Evolutionary conservation across 148 eudicot genomes (phyloP), one percentile per base, ranked within the genome.

Genomic region (Silene latifolia): DNA sequence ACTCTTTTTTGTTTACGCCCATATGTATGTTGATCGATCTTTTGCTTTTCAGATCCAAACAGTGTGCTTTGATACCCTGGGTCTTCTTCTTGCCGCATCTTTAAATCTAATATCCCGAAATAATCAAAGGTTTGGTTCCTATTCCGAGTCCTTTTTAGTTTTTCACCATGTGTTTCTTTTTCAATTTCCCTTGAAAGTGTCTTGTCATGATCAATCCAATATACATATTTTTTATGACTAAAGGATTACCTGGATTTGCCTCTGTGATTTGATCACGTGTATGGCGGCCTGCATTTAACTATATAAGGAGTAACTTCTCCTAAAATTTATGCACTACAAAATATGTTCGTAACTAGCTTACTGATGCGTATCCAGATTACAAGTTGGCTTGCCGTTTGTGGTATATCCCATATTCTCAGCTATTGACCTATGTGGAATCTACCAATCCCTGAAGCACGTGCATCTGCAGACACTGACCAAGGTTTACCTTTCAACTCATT

Each of bases 381-480:
- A 86, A 81, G 88, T 88, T 83, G 91, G 85, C 81, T 86, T 94
- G 82, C 93, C 96, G 17, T 92, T 91, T 81, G 77, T 88, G 48
- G 85, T 92, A 57, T 94, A 92, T 73, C 98, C 96, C 56, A 73
- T 94, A 80, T 90, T 94, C 87, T 84, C 94, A 12, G 89, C 86
- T 35, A 58, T 92, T 77, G 98, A 94, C 79, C 88, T 94, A 14
- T 80, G 80, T 75, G 98, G 98, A 70, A 94, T 94, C 71, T 90
- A 94, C 83, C 92, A 89, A 86, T 86, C 93, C 47, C 82, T 94
- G 71, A 95, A 92, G 86, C 93, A 92, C 78, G 97, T 95, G 65
- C 97, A 95, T 86, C 87, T 95, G 72, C 96, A 90, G 75, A 95
- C 98, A 56, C 79, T 95, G 81, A 95, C 98, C 63, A 95, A 95